Evolutionary conservation across 2,329 filamentous ascomycete species (phyloP).

Genomic region (Beauveria medogensis): DNA sequence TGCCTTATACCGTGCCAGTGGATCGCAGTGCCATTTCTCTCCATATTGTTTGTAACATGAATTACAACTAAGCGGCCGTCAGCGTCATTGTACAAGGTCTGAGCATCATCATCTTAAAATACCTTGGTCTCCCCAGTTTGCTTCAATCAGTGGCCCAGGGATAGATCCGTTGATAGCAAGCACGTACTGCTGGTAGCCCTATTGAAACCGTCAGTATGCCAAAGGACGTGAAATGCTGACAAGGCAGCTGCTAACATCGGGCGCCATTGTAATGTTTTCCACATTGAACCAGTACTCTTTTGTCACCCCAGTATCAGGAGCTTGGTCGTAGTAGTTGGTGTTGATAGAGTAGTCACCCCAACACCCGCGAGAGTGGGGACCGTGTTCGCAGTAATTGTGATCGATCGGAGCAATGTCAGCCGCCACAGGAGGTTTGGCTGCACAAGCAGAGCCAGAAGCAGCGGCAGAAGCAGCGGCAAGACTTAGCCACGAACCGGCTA

Average conservation of each 20-base stretch:
- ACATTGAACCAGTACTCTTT: constrained; percentile 40
- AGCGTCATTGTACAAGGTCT: background rate
- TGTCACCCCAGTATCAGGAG: constrained; percentile 40
- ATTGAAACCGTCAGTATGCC: background rate
- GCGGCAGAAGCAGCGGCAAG: background rate
- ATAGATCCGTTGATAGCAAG: constrained; percentile 48
- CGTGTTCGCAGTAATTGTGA: background rate
- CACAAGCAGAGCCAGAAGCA: background rate
- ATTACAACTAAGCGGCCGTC: constrained; percentile 20
- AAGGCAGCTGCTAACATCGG: constrained; percentile 25
- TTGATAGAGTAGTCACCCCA: constrained; percentile 43
- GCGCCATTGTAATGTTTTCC: constrained; percentile 30
- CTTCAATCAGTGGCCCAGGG: constrained; percentile 51
- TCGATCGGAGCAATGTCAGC: background rate
- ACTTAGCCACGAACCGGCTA: background rate
- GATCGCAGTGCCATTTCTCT: constrained; percentile 49
- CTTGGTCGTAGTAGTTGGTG: constrained; percentile 35
- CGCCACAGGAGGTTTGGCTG: background rate
- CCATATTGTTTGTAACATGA: constrained; percentile 47
- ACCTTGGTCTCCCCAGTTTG: constrained; percentile 38
- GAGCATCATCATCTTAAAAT: background rate
- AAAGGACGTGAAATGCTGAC: background rate
- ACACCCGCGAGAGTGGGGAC: background rate
- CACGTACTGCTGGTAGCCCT: constrained; percentile 30
- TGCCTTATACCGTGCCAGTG: constrained; percentile 58